Conservation (phyloP, 192 early-diverging fungal species). For the Coemansia sp. region DNA sequence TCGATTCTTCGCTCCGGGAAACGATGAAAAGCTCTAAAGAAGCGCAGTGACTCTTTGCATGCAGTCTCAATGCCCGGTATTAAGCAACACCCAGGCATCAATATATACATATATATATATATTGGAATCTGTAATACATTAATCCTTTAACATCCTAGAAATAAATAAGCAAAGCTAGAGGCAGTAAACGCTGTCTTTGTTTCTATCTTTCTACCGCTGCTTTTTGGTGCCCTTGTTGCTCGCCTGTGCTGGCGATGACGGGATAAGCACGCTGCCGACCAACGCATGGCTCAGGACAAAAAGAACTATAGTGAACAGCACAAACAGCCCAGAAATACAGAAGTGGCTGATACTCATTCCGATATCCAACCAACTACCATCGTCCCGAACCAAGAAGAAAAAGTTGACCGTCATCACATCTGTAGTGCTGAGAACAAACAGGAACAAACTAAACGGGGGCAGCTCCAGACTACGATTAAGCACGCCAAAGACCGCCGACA, state of each 20-base stretch:
- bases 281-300: conserved; percentile 75
- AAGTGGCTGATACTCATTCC: conserved; percentile 96
- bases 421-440: conserved; percentile 81
- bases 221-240: conserved; percentile 17
- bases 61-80: too few relatives aligned
- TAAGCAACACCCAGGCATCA: too few relatives aligned
- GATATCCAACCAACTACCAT: conserved; percentile 95
- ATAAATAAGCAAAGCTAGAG: too few relatives aligned
- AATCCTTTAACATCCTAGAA: too few relatives aligned
- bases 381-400: conserved; percentile 89
- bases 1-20: conserved; percentile 11
- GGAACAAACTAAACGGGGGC: conserved; percentile 83
- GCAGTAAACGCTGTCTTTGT: too few relatives aligned
- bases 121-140: too few relatives aligned
- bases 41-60: background rate
- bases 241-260: conserved; percentile 5
- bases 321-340: conserved; percentile 88
- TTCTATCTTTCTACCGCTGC: conserved; percentile 18
- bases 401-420: conserved; percentile 97
- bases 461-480: conserved; percentile 73
- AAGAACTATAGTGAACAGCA: conserved; percentile 86
- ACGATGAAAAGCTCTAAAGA: background rate
- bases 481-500: conserved; percentile 80
- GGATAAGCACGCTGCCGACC: conserved; percentile 51
- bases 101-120: too few relatives aligned